phyloP scores from a whole-genome alignment of 2,329 filamentous ascomycete species.

The Cytospora piceicola region DNA sequence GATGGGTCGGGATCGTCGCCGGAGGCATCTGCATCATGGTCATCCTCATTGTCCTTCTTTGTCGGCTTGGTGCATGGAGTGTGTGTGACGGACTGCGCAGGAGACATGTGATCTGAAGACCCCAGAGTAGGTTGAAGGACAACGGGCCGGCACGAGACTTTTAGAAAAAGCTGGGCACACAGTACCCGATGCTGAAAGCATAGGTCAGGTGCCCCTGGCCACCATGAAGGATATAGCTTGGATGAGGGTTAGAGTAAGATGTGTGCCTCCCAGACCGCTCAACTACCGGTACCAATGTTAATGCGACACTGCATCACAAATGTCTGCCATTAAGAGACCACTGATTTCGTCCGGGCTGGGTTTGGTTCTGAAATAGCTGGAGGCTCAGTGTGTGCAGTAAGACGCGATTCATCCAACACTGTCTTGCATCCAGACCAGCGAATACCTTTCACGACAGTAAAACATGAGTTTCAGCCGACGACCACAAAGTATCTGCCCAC shows the following conservation, averaged over 20 bases:
- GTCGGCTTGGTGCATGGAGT: slow-evolving; percentile 25
- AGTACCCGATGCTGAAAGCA: too few species aligned
- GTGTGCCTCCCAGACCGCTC: too few species aligned
- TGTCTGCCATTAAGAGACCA: not conserved
- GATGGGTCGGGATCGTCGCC: slow-evolving; percentile 12
- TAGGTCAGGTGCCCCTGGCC: too few species aligned
- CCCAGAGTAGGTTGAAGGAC: not conserved
- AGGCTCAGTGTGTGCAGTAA: too few species aligned
- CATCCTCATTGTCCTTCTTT: slow-evolving; percentile 22
- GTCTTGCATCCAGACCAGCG: not conserved
- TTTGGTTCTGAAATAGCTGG: too few species aligned
- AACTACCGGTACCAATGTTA: too few species aligned
- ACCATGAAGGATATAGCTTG: too few species aligned
- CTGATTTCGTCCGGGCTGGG: too few species aligned
- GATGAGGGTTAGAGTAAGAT: too few species aligned
- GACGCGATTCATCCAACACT: too few species aligned
- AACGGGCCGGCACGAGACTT: too few species aligned
- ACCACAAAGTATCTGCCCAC: not conserved
- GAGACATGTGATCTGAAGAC: slow-evolving; percentile 21
- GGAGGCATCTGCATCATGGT: slow-evolving; percentile 21
- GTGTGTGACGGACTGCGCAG: slow-evolving; percentile 19
- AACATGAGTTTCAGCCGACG: not conserved
- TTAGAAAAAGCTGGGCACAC: too few species aligned
- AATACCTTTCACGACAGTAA: not conserved
- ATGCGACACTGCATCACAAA: not conserved